Evolutionary conservation across 495 filamentous ascomycete species (phyloP).

Genomic region (Haplographium delicatum): DNA sequence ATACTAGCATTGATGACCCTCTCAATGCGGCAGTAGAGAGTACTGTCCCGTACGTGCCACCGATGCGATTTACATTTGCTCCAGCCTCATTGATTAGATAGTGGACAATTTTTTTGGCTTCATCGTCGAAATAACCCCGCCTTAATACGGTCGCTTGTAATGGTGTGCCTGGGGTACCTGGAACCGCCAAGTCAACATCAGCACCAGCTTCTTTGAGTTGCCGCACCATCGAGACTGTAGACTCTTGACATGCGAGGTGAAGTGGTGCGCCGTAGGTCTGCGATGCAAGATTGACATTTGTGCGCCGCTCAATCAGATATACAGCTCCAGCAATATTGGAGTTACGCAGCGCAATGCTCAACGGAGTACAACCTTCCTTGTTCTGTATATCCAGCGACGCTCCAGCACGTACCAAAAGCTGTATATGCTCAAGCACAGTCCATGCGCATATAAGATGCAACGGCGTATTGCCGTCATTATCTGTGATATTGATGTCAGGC

Average conservation of each 20-base stretch:
- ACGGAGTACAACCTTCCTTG: constrained; percentile 6
- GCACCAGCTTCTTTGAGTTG: constrained; percentile 17
- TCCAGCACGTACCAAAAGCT: constrained; percentile 15
- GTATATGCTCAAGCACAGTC: background rate
- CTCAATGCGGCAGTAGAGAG: constrained; percentile 17
- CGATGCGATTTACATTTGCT: constrained; percentile 9
- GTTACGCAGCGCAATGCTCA: constrained; percentile 1
- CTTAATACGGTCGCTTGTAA: constrained; percentile 10
- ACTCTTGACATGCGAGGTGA: constrained; percentile 2
- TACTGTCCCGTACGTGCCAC: constrained; percentile 17
- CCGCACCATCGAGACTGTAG: constrained; percentile 3
- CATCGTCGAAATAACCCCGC: background rate
- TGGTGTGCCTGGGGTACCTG: constrained; percentile 13
- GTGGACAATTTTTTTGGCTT: constrained; percentile 2
- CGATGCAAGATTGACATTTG: constrained; percentile 47
- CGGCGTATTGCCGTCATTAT: constrained; percentile 9
- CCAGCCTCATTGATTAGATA: constrained; percentile 15
- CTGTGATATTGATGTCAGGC: constrained; percentile 4
- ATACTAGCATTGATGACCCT: constrained; percentile 9
- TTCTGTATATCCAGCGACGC: constrained; percentile 7
- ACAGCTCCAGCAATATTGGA: constrained; percentile 37
- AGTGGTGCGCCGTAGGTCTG: constrained; percentile 9
- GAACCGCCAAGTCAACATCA: constrained; percentile 13
- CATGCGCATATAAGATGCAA: background rate
- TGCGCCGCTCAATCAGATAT: constrained; percentile 44